phyloP scores from a whole-genome alignment of 768 basidiomycete genomes.

The Fistulinella prunicolor region DNA sequence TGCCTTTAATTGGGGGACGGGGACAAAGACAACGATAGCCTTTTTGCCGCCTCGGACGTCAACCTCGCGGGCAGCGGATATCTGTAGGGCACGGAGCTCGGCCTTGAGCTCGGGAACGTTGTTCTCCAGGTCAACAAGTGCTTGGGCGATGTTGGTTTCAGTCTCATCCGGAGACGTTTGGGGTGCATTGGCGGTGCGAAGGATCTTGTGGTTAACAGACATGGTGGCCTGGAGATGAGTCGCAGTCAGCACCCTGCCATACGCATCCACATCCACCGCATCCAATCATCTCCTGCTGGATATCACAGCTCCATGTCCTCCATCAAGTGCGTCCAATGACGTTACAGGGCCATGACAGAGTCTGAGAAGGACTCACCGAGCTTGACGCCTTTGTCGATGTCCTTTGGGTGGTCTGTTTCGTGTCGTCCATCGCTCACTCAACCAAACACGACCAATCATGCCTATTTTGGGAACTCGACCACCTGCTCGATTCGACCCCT shows the following conservation, averaged over 20 bases:
- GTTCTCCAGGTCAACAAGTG: conserved; percentile 95
- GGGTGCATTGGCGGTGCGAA: conserved; percentile 95
- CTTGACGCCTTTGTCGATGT: conserved; percentile 58
- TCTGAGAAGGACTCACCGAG: conserved; percentile 58
- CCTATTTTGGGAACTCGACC: conserved; percentile 15
- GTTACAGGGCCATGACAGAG: conserved; percentile 17
- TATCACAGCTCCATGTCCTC: conserved; percentile 15
- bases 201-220: conserved; percentile 85
- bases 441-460: conserved; percentile 32
- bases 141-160: conserved; percentile 90
- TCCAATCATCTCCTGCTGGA: conserved; percentile 28
- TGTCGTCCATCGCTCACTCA: conserved; percentile 6
- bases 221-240: conserved; percentile 39
- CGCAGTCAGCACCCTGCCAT: conserved; percentile 44
- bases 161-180: conserved; percentile 85
- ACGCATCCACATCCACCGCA: conserved; percentile 54
- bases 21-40: conserved; percentile 98
- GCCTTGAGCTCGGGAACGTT: conserved; percentile 97
- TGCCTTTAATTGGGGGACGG: conserved; percentile 94
- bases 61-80: conserved; percentile 97
- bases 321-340: conserved; percentile 21
- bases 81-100: conserved; percentile 93
- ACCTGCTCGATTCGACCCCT: too few relatives aligned
- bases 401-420: conserved; percentile 20
- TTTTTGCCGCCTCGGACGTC: conserved; percentile 99